Base-by-base conservation (phyloP, 345 rosid genomes). In the Aurinia saxatilis region DNA sequence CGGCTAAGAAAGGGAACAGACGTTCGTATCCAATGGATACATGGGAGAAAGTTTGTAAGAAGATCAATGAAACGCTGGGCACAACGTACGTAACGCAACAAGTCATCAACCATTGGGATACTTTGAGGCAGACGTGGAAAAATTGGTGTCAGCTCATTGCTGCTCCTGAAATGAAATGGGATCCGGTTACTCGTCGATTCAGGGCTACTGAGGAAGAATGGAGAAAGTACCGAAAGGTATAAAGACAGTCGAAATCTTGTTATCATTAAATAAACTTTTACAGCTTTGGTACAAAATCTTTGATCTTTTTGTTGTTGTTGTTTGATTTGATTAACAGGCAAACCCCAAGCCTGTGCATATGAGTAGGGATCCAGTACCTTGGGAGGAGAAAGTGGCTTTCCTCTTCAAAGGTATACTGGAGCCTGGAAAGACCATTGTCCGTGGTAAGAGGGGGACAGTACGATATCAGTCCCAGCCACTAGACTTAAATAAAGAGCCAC, bases 161-260 rank as follows among this genome's bases (percentile, higher is more conserved):
- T 7, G 34, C 68, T 45, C 33, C 65, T 42, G 37, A 51, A 17
- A 67, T 82, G 87, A 79, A 77, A 73, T 82, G 87, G 87, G 74
- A 79, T 71, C 77, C 72, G 15, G 14, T 64, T 48, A 50, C 76
- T 17, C 31, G 33, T 25, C 42, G 35, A 14, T 79, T 80, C 47
- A 69, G 81, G 11, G 81, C 81, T 9, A 66, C 66, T 15, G 71
- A 80, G 1, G 78, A 75, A 18, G 82, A 75, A 6, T 82, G 82
- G 84, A 36, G 19, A 52, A 41, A 7, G 45, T 77, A 72, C 13
- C 10, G 71, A 38, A 25, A 48, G 78, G n/a, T n/a, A n/a, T n/a
- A n/a, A n/a, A n/a, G n/a, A n/a, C n/a, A n/a, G n/a, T n/a, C n/a
- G n/a, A n/a, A n/a, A n/a, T n/a, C n/a, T n/a, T n/a, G n/a, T n/a